Evolutionary conservation across 345 rosid genomes (phyloP).

Genomic region (Rhizophora mangle): DNA sequence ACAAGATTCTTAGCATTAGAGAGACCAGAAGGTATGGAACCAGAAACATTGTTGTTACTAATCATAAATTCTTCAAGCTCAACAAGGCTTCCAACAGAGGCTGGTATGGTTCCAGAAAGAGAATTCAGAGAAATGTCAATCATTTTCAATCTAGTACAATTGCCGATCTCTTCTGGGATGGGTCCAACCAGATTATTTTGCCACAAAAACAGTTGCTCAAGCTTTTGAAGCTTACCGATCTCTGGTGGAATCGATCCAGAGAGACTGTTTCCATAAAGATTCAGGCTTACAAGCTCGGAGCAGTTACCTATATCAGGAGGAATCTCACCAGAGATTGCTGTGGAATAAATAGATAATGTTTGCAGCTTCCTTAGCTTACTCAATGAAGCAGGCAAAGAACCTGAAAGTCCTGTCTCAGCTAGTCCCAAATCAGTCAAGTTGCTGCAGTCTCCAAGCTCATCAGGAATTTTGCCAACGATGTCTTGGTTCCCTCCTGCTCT

Average conservation of each 20-base stretch:
- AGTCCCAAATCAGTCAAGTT: conserved; percentile 75
- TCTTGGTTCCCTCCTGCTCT: conserved; percentile 88
- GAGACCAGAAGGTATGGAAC: conserved; percentile 67
- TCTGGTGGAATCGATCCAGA: conserved; percentile 76
- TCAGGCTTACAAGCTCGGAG: conserved; percentile 72
- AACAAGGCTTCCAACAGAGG: conserved; percentile 52
- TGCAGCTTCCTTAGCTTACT: conserved; percentile 69
- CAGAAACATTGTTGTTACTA: conserved; percentile 81
- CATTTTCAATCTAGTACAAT: conserved; percentile 64
- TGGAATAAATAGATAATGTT: conserved; percentile 65
- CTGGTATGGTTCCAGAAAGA: conserved; percentile 73
- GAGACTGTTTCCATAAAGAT: conserved; percentile 73
- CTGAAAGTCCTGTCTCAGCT: conserved; percentile 72
- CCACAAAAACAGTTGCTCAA: conserved; percentile 72
- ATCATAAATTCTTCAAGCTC: conserved; percentile 81
- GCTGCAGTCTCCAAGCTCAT: conserved; percentile 65
- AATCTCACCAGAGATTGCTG: conserved; percentile 80
- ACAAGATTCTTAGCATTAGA: conserved; percentile 61
- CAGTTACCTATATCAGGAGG: conserved; percentile 84
- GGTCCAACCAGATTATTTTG: conserved; percentile 69
- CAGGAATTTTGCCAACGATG: conserved; percentile 65
- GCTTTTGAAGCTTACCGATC: conserved; percentile 65
- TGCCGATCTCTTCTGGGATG: conserved; percentile 85
- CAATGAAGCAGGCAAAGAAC: conserved; percentile 65
- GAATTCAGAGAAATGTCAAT: conserved; percentile 77